Conservation (phyloP, 345 rosid species). For the Rhodamnia argentea region DNA sequence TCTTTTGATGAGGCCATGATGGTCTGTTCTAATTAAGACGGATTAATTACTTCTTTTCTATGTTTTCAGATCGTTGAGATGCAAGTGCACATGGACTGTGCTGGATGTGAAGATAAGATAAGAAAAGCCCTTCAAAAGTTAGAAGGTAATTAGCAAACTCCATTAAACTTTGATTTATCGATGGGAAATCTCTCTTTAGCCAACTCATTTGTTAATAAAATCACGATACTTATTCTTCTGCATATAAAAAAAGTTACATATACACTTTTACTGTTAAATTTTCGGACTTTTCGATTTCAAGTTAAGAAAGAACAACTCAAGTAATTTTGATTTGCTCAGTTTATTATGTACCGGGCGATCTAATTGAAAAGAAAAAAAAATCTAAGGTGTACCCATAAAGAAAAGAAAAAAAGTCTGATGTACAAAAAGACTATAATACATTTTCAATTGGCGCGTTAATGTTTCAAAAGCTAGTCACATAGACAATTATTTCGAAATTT, state of each 20-base stretch:
- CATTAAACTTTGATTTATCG: not conserved
- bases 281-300: not conserved
- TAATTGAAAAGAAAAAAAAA: not conserved
- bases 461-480: not conserved
- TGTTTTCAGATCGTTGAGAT: constrained; percentile 46
- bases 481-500: not conserved
- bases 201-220: not conserved
- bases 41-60: not conserved
- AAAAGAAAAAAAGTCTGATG: not conserved
- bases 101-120: constrained; percentile 56
- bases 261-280: not conserved
- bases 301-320: not conserved
- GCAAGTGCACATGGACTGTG: constrained; percentile 64
- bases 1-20: not conserved
- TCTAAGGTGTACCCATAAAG: not conserved
- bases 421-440: not conserved
- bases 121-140: constrained; percentile 49
- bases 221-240: not conserved
- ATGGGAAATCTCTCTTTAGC: not conserved
- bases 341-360: not conserved
- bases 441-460: not conserved
- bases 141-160: constrained; percentile 29
- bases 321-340: not conserved
- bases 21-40: not conserved
- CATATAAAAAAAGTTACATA: not conserved